These are phyloP conservation scores for Globisporangium echinulatum DNA, from an alignment of 352 stramenopile genomes.

Conservation along the genomic window DNA sequence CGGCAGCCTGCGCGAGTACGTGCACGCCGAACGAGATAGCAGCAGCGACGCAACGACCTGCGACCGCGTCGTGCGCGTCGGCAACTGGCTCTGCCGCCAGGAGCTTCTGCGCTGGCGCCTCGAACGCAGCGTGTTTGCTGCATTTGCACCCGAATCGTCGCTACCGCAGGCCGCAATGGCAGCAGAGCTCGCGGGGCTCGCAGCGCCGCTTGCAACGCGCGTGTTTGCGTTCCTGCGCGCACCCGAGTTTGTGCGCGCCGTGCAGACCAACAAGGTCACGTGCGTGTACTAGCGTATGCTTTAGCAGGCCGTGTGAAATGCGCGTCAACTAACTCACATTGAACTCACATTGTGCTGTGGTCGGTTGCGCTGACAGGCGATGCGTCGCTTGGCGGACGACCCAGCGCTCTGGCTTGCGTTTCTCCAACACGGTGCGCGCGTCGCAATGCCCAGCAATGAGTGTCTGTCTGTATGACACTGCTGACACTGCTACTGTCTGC, in stretches of 20 bases:
- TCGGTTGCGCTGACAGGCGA: background rate
- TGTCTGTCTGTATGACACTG: background rate
- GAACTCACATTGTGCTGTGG: too few species aligned
- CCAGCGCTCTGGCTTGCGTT: slow-evolving; percentile 24
- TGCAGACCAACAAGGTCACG: slow-evolving; percentile 30
- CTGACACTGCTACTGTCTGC: background rate
- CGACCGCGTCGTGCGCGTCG: slow-evolving; percentile 11
- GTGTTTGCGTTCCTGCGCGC: slow-evolving; percentile 23
- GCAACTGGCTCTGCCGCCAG: slow-evolving; percentile 27
- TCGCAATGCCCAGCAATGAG: background rate
- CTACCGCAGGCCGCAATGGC: slow-evolving; percentile 13
- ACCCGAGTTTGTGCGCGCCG: slow-evolving; percentile 26
- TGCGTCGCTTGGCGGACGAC: slow-evolving; percentile 9
- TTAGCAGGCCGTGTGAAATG: background rate
- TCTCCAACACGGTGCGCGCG: slow-evolving; percentile 18
- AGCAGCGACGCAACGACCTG: background rate
- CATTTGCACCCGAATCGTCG: slow-evolving; percentile 12
- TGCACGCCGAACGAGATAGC: slow-evolving; percentile 10
- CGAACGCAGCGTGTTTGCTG: slow-evolving; percentile 34
- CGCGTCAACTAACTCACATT: background rate
- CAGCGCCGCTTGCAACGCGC: slow-evolving; percentile 21
- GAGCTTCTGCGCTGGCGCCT: slow-evolving; percentile 42
- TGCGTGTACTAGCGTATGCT: background rate
- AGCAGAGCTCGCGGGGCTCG: slow-evolving; percentile 36
- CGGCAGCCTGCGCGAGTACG: slow-evolving; percentile 30